phyloP scores from a whole-genome alignment of 768 basidiomycete species.

The Amanita inopinata region DNA sequence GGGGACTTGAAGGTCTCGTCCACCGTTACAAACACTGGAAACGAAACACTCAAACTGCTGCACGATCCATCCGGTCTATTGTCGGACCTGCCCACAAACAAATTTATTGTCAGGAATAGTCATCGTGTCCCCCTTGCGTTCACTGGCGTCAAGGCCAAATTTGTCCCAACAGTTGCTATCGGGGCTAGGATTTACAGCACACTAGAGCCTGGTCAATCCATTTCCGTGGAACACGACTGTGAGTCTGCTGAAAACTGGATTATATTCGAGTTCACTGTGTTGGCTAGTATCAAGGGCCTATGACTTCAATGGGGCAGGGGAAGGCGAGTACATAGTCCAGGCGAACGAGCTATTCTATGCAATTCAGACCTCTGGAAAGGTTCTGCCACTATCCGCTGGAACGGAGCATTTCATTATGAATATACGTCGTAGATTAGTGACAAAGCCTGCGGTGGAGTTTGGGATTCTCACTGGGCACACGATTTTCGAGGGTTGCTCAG shows the following conservation, averaged over 20 bases:
- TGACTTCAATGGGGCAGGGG: slow-evolving; percentile 2
- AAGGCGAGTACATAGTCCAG: slow-evolving; percentile 2
- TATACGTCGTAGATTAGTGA: background rate
- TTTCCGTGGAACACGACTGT: slow-evolving; percentile 6
- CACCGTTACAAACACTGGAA: slow-evolving; percentile 4
- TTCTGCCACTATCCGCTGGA: background rate
- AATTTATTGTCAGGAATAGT: slow-evolving; percentile 2
- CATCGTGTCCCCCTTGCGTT: slow-evolving; percentile 1
- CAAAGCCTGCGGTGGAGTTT: background rate
- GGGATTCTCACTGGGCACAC: background rate
- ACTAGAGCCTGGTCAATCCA: slow-evolving; percentile 7
- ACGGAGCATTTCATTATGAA: slow-evolving; percentile 1
- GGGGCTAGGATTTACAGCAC: background rate
- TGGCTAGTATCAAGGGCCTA: slow-evolving; percentile 6
- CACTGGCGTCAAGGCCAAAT: slow-evolving; percentile 7
- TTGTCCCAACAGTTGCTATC: slow-evolving; percentile 1
- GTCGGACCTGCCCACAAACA: slow-evolving; percentile 6
- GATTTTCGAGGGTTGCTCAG: slow-evolving; percentile 23
- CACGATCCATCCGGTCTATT: slow-evolving; percentile 3
- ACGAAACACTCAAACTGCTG: background rate
- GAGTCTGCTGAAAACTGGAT: no score
- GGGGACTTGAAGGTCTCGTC: background rate
- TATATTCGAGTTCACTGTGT: no score
- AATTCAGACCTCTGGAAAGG: background rate
- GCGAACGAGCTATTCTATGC: slow-evolving; percentile 1